Evolutionary conservation across 129 eudicot genomes (phyloP).

Genomic region (Escallonia herrerae): DNA sequence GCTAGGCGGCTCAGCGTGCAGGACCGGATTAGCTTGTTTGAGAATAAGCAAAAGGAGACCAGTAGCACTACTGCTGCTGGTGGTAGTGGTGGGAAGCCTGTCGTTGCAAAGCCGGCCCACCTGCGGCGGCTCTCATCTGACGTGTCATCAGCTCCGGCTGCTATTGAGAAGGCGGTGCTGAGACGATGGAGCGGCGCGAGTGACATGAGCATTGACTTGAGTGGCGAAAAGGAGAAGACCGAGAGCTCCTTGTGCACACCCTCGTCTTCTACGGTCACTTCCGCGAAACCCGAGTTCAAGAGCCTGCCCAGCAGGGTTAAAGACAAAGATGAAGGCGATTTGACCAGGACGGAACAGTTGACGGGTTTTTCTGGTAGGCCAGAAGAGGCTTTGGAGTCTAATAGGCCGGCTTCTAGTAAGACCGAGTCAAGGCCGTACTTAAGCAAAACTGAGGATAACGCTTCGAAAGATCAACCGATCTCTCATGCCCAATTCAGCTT

Average conservation of each 20-base stretch:
- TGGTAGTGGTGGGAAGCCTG: conserved; percentile 55
- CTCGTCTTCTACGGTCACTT: conserved; percentile 15
- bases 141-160: conserved; percentile 32
- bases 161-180: conserved; percentile 49
- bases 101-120: conserved; percentile 46
- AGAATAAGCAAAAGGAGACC: conserved; percentile 85
- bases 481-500: conserved; percentile 27
- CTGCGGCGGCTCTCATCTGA: conserved; percentile 86
- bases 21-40: conserved; percentile 85
- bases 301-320: conserved; percentile 5
- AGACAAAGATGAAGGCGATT: conserved; percentile 10
- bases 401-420: too few relatives aligned
- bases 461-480: conserved; percentile 24
- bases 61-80: conserved; percentile 16
- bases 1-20: conserved; percentile 90
- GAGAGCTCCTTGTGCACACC: conserved; percentile 40
- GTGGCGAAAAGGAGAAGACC: conserved; percentile 36
- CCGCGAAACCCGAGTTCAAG: conserved; percentile 15
- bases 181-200: conserved; percentile 99
- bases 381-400: conserved; percentile 17
- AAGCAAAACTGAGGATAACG: not conserved
- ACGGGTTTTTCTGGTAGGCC: conserved; percentile 25
- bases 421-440: too few relatives aligned
- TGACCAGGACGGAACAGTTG: conserved; percentile 14
- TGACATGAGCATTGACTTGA: conserved; percentile 78